Base-by-base conservation (phyloP, 2,329 filamentous ascomycete species). In the Xylariales sp. region DNA sequence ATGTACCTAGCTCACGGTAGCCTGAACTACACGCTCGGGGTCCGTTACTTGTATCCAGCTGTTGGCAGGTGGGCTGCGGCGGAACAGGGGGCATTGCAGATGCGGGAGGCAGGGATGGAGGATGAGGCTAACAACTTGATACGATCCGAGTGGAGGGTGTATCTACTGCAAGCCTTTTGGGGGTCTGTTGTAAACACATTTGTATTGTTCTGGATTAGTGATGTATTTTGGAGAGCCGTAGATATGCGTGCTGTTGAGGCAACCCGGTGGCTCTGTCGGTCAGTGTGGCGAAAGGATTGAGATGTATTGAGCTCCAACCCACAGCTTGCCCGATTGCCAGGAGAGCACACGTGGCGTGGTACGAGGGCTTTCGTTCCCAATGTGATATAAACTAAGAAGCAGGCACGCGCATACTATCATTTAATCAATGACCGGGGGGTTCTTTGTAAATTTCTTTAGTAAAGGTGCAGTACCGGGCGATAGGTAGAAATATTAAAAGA, bases 171-270 rank as follows among this genome's bases (percentile, higher is more conserved):
- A 14, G 28, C 28, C 10, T 14, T 30, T 15, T 30, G 28, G 28
- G 28, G 8, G 10, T 10, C 28, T 16, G 16, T 30, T 15, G 14
- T 30, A 7, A 46, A 41, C 39, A 46, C 40, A 8, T 13, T 41
- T 12, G 38, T 43, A n/a, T 41, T 51, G 6, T 41, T 52, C 28
- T 51, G 49, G 50, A 36, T 46, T 5, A 48, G 44, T 37, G 49
- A 49, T 25, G 31, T 52, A 18, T 52, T 49, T 34, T 47, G 43
- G 38, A 38, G 48, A 18, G 38, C 28, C 5, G 47, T 52, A 20
- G 48, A 52, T 27, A 30, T 41, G 18, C 35, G 37, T 14, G 41
- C 40, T 19, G 45, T 49, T 5, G 40, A 29, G 18, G 29, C 46
- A 16, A 41, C 46, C 15, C 42, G 41, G 33, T 44, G 44, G 44